Conservation (phyloP, 306 rosid species). For the Quercus rubra region DNA sequence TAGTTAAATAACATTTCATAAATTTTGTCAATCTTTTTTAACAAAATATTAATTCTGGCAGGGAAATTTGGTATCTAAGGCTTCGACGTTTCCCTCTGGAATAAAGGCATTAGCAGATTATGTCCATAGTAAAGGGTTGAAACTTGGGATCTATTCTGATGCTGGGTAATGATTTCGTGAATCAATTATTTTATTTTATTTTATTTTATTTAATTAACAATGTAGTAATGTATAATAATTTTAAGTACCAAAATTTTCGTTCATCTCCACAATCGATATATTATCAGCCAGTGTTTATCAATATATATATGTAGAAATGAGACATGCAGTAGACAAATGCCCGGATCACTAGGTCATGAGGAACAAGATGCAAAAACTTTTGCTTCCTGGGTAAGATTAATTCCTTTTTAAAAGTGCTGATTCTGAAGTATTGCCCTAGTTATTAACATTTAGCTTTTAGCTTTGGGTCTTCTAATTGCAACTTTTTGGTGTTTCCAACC, state of each 20-base stretch:
- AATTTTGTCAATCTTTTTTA: neutral
- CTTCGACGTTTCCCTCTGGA: slow-evolving; percentile 72
- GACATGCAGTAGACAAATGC: slow-evolving; percentile 70
- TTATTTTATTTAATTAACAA: no score
- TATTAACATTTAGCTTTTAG: neutral
- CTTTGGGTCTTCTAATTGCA: no score
- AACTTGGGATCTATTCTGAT: slow-evolving; percentile 77
- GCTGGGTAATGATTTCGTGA: slow-evolving; percentile 48
- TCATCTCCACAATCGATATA: no score
- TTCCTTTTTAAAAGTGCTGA: neutral
- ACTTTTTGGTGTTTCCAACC: no score
- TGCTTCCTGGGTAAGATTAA: slow-evolving; percentile 65
- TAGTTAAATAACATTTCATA: neutral
- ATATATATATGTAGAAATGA: slow-evolving; percentile 27
- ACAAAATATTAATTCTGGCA: slow-evolving; percentile 18
- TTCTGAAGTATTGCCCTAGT: neutral
- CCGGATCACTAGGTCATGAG: slow-evolving; percentile 73
- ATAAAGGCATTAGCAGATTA: slow-evolving; percentile 70
- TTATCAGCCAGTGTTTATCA: no score
- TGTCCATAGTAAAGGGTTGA: slow-evolving; percentile 68
- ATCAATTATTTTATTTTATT: neutral
- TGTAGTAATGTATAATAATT: no score
- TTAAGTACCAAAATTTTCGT: no score
- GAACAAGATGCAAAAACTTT: slow-evolving; percentile 74
- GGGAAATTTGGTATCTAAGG: slow-evolving; percentile 65